Base-by-base conservation (phyloP, 495 filamentous ascomycete species). In the Penicillium macrosclerotiorum region DNA sequence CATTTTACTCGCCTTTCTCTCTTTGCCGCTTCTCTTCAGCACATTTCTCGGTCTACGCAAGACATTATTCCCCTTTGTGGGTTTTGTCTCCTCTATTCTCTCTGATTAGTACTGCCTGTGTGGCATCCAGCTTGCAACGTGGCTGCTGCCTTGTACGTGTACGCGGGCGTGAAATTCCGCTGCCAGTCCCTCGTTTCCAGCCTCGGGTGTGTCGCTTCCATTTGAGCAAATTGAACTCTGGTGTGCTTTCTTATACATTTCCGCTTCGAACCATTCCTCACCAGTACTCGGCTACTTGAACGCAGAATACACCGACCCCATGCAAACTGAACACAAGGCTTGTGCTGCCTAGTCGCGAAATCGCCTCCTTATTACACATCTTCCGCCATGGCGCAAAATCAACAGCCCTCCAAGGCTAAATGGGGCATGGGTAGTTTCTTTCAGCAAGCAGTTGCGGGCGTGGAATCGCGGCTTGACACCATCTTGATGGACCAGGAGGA, bases 401-500 rank as follows among this genome's bases (percentile, higher is more conserved):
- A 58, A 4, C 65, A 64, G 25, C 20, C 54, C 8, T 16, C 55
- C 11, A 73, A 68, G 44, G 40, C 58, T n/a, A 72, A 64, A 66
- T 76, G 71, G 68, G 71, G 69, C 17, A 60, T 74, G 32, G 88
- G 90, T 17, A 87, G 84, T 22, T 88, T 98, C 57, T 74, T 99
- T 36, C 86, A 88, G 48, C 89, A 95, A 63, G 91, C 92, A 41
- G 89, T 96, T 39, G 90, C 90, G 20, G 89, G 90, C 29, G 86
- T 99, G 35, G 93, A 99, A 68, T 94, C 91, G 46, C 82, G 88
- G 36, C 75, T 99, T 30, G 93, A 99, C 63, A 88, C 79, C 36
- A 96, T 99, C 42, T 75, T 99, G 47, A 83, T 90, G 46, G 91
- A 95, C 30, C 79, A 83, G 24, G 82, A 87, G 13, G 78, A 67